A percentile compares a stretch with the other conserved stretches of the same genome.
These are phyloP conservation scores for Sporopachydermia cereana DNA, from an alignment of 1,139 yeast species.

Conservation along the genomic window DNA sequence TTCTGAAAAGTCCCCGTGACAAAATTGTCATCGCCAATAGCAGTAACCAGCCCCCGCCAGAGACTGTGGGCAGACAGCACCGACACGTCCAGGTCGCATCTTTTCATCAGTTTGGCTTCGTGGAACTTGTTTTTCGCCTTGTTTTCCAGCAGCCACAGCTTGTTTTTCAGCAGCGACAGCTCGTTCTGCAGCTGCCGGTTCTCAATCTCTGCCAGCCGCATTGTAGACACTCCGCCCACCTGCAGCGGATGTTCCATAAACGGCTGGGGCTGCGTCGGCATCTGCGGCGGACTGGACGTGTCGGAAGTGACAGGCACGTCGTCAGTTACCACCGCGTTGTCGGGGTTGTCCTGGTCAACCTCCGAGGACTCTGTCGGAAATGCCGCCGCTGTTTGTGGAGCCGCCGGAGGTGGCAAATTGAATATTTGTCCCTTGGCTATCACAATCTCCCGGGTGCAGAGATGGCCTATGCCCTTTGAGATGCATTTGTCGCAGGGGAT, in stretches of 20 bases:
- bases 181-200: slow-evolving; percentile 5
- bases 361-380: background rate
- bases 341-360: background rate
- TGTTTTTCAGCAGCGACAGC: background rate
- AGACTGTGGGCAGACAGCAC: background rate
- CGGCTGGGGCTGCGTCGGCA: too few relatives aligned
- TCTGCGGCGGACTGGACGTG: background rate
- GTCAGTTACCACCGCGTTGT: background rate
- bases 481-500: slow-evolving; percentile 14
- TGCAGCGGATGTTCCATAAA: too few relatives aligned
- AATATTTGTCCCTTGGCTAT: slow-evolving; percentile 12
- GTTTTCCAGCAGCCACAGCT: background rate
- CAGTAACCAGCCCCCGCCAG: slow-evolving; percentile 2
- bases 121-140: background rate
- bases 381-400: too few relatives aligned
- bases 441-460: slow-evolving; percentile 15
- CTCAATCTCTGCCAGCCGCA: background rate
- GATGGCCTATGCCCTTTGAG: slow-evolving; percentile 13
- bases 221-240: too few relatives aligned
- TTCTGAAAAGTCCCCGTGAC: background rate
- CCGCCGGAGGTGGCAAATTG: background rate
- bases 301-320: background rate
- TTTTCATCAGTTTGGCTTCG: background rate
- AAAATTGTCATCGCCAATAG: background rate
- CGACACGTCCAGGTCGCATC: background rate